Base-by-base conservation (phyloP, 768 basidiomycete species). In the Boletellus ananiceps region DNA sequence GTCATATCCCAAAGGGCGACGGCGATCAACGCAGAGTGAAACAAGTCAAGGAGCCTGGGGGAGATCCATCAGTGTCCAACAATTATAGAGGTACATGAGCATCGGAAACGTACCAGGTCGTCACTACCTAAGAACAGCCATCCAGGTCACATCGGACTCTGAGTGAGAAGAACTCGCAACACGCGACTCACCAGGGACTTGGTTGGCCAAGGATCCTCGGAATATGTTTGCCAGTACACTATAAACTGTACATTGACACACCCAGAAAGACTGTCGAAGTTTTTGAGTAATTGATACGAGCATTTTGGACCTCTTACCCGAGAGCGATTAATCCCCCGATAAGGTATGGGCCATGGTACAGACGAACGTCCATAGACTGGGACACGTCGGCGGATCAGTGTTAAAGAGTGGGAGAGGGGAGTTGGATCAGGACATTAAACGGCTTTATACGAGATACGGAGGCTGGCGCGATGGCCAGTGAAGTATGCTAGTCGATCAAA, bases 171-270 rank as follows among this genome's bases (percentile, higher is more conserved):
- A 3, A 23, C 2, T 19, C n/a, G n/a, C 0, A 8, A 35, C 14
- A 16, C 7, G 5, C 13, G 19, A 50, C 62, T 46, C 16, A 65
- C 62, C 41, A 63, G 29, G 1, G 19, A 40, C 40, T 54, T 57
- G 36, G 42, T 60, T n/a, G 19, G 41, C 62, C 55, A 55, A 18
- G 35, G 34, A 8, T 63, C 62, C 5, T 13, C 13, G 3, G 60
- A 21, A 34, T 57, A 55, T 16, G 29, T 5, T 23, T 62, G 57
- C 54, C 40, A 65, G 37, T 62, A 65, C 37, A 62, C 34, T 14
- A 62, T 29, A 37, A 55, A 62, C 51, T 63, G 62, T 52, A 65
- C 53, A 23, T 44, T 57, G 32, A 62, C 47, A 23, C 60, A 65
- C 47, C 62, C 62, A 2, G 62, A 63, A 31, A 63, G 56, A 34